These are phyloP conservation scores for Triangularia verruculosa DNA, from an alignment of 2,329 filamentous ascomycete species.

Conservation along the genomic window DNA sequence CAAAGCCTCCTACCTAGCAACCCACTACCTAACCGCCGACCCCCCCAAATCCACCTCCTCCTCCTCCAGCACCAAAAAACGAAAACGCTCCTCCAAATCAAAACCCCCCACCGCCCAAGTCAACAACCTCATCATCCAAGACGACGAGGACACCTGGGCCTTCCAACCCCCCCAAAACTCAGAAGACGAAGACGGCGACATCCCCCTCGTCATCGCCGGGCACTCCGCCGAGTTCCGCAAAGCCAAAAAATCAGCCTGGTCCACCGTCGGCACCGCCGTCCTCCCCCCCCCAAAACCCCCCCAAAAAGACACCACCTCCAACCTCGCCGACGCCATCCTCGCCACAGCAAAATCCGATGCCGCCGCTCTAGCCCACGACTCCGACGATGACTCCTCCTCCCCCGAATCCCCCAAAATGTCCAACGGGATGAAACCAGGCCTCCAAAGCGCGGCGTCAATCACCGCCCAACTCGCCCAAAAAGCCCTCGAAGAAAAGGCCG, in stretches of 20 bases:
- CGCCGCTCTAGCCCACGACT: conserved; percentile 50
- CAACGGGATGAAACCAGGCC: conserved; percentile 79
- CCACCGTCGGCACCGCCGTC: conserved; percentile 55
- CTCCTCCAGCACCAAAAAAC: conserved; percentile 50
- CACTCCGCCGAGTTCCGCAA: conserved; percentile 64
- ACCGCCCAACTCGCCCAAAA: conserved; percentile 58
- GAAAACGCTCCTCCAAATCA: conserved; percentile 56
- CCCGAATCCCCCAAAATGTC: conserved; percentile 57
- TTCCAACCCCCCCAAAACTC: conserved; percentile 39
- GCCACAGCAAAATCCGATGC: conserved; percentile 47
- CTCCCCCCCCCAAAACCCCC: conserved; percentile 31
- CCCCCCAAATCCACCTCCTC: conserved; percentile 49
- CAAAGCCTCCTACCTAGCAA: conserved; percentile 82
- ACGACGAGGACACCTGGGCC: conserved; percentile 60
- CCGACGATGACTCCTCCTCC: conserved; percentile 19
- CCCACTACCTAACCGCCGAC: conserved; percentile 78
- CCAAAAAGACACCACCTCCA: conserved; percentile 70
- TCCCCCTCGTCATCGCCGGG: conserved; percentile 47
- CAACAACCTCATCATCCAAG: conserved; percentile 58
- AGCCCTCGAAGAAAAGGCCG: conserved; percentile 38
- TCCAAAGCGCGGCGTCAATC: conserved; percentile 81
- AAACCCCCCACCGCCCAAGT: conserved; percentile 28
- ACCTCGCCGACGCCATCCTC: conserved; percentile 66
- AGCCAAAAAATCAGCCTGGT: conserved; percentile 79
- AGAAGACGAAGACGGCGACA: conserved; percentile 51